Evolutionary conservation across 2,329 filamentous ascomycete genomes (phyloP), one percentile per base, ranked within the genome.

Genomic region (Rugonectria rugulosa): DNA sequence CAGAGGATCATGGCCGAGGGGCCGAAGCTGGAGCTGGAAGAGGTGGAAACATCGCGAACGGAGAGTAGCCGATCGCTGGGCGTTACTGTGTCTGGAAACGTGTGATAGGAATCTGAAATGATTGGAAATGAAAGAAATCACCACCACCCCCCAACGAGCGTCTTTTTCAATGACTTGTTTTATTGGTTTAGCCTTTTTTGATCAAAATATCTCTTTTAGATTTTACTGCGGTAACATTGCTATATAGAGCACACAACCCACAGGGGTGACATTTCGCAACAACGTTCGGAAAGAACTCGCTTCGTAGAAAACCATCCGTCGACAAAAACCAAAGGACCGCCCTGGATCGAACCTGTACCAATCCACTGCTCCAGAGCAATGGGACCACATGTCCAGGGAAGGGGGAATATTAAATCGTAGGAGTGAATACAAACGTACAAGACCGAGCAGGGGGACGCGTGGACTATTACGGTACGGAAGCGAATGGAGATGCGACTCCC

Each of bases 1-100:
- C 82, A 88, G 46, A 85, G 85, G 65, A 77, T 97, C 17, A 71
- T 86, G 36, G 71, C 66, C 3, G 70, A 71, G 15, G 72, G 67
- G 1, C 56, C 66, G 4, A 70, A 62, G 45, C 66, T 77, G 12
- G 62, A 68, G 27, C 58, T 78, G 24, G 75, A 77, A 48, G 74
- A 77, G 63, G 60, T 72, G 6, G 75, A 77, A 60, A 56, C 62
- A 19, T 59, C 57, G 15, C 64, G 73, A 43, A 60, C 56, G 23
- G 61, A 62, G 29, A 69, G n/a, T n/a, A n/a, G 63, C 10, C 38
- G 49, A 49, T 60, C 36, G 43, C 64, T 59, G 15, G 71, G 72
- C 24, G 46, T 74, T 9, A 64, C 65, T 14, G 67, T 61, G 1
- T 64, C 63, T 61, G 66, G 58, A 45, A 59, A 38, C 23, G 59